A percentile compares a stretch with the other conserved stretches of the same genome.
Conservation (phyloP, 148 eudicot genomes). For the Polygonum maritimum region DNA sequence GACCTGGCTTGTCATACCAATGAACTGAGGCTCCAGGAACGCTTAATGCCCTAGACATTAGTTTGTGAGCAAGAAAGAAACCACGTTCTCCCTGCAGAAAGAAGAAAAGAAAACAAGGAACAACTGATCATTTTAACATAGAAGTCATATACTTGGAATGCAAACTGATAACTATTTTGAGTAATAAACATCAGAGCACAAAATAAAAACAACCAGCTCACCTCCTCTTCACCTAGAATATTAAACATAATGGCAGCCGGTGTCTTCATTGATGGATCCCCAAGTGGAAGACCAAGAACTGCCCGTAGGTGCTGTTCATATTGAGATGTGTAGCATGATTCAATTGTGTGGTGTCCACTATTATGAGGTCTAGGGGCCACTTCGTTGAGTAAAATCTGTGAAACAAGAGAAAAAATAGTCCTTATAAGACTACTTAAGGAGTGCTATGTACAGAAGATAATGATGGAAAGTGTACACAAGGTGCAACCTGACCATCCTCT, state of each 20-base stretch:
- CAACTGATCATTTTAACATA: not conserved
- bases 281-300: slow-evolving; percentile 88
- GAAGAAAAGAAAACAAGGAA: not conserved
- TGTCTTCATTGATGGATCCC: slow-evolving; percentile 92
- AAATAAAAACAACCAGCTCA: slow-evolving; percentile 15
- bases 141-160: not conserved
- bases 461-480: not conserved
- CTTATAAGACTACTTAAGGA: not conserved
- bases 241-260: slow-evolving; percentile 91
- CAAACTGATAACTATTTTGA: not conserved
- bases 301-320: slow-evolving; percentile 94
- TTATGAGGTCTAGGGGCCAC: slow-evolving; percentile 98
- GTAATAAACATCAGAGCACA: not conserved
- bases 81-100: slow-evolving; percentile 69
- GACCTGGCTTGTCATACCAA: slow-evolving; percentile 96
- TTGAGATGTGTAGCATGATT: slow-evolving; percentile 87
- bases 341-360: slow-evolving; percentile 98
- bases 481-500: slow-evolving; percentile 61
- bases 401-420: not conserved
- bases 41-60: slow-evolving; percentile 50
- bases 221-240: slow-evolving; percentile 97
- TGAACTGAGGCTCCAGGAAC: slow-evolving; percentile 71
- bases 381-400: slow-evolving; percentile 81
- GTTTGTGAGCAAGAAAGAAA: slow-evolving; percentile 57
- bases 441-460: not conserved